These are phyloP conservation scores for Domatiomyces catenatus DNA, from an alignment of 2,329 filamentous ascomycete species.

Conservation along the genomic window DNA sequence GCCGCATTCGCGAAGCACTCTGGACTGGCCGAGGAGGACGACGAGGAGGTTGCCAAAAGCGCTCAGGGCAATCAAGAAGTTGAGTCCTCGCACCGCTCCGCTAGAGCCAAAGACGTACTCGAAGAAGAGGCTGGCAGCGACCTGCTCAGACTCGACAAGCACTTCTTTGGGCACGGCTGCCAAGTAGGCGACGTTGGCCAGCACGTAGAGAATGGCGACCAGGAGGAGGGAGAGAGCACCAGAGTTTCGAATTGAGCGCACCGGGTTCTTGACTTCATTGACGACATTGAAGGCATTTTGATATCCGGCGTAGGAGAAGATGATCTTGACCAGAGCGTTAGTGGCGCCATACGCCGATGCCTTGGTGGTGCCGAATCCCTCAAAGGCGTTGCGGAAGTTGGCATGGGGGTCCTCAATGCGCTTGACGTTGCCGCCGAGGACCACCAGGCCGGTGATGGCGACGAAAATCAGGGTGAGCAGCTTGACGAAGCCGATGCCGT, in stretches of 20 bases:
- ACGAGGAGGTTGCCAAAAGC: slow-evolving; percentile 46
- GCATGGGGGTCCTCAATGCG: slow-evolving; percentile 33
- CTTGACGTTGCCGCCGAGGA: slow-evolving; percentile 41
- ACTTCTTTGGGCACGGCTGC: slow-evolving; percentile 39
- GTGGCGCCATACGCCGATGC: slow-evolving; percentile 37
- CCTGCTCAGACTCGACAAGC: slow-evolving; percentile 38
- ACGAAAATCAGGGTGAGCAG: slow-evolving; percentile 48
- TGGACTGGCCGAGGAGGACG: slow-evolving; percentile 39
- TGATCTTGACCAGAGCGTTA: slow-evolving; percentile 43
- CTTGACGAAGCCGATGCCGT: slow-evolving; percentile 45
- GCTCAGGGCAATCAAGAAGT: slow-evolving; percentile 42
- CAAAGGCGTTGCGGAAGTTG: slow-evolving; percentile 43
- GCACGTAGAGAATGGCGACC: slow-evolving; percentile 40
- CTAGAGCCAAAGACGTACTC: slow-evolving; percentile 39
- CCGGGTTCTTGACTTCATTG: slow-evolving; percentile 46
- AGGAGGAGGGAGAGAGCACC: slow-evolving; percentile 36
- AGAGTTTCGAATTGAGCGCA: slow-evolving; percentile 38
- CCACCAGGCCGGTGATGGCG: slow-evolving; percentile 45
- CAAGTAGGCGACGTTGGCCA: slow-evolving; percentile 48
- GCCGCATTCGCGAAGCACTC: slow-evolving; percentile 46
- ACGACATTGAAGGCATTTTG: slow-evolving; percentile 47
- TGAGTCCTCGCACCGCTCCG: slow-evolving; percentile 37
- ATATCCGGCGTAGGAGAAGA: slow-evolving; percentile 44
- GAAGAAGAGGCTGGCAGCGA: slow-evolving; percentile 46
- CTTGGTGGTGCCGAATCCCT: slow-evolving; percentile 25